Base-by-base conservation (phyloP, 2,329 filamentous ascomycete genomes). In the Fusarium algeriense region DNA sequence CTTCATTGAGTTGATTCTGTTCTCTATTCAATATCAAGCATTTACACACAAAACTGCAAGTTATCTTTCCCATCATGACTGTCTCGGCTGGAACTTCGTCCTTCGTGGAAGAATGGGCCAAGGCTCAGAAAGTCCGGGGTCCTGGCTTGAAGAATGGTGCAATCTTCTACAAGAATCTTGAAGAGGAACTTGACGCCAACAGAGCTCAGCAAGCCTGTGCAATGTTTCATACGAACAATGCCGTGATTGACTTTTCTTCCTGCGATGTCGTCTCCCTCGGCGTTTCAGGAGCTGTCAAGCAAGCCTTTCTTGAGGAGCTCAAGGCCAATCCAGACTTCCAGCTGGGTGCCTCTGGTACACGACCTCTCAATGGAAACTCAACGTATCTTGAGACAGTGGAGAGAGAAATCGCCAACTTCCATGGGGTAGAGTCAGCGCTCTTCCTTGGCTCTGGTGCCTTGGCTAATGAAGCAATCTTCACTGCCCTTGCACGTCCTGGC, bases 321-420 rank as follows among this genome's bases (percentile, higher is more conserved):
- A 45, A 50, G 65, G 77, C 88, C 6, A 37, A 75, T 67, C 65
- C 81, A 41, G 79, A 48, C 73, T 83, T 90, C 26, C 85, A 38
- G 11, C 44, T 74, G 17, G 48, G 87, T 30, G 87, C 86, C 52
- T 84, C 86, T 2, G 90, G 91, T 5, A 91, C 89, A 0, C 84
- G 91, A 11, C 82, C 92, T 0, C 81, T 92, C 7, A 89, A 92
- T 70, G 91, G 91, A 5, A 92, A 92, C 75, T 90, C 86, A 3
- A 40, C 73, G 1, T 91, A 90, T 74, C 85, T 89, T 34, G 65
- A 71, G 43, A 32, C 32, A 1, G 85, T 91, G 64, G 77, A 84
- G n/a, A 80, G 90, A 2, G 90, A 93, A 70, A 87, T 93, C 58
- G 88, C 90, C 1, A 71, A 66, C 0, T 92, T 92, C 74, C 89